Percentiles rank a stretch among this genome's conserved stretches.
These are phyloP conservation scores for Arthrobotrys pseudoclavata DNA, from an alignment of 2,329 filamentous ascomycete genomes.

Conservation along the genomic window DNA sequence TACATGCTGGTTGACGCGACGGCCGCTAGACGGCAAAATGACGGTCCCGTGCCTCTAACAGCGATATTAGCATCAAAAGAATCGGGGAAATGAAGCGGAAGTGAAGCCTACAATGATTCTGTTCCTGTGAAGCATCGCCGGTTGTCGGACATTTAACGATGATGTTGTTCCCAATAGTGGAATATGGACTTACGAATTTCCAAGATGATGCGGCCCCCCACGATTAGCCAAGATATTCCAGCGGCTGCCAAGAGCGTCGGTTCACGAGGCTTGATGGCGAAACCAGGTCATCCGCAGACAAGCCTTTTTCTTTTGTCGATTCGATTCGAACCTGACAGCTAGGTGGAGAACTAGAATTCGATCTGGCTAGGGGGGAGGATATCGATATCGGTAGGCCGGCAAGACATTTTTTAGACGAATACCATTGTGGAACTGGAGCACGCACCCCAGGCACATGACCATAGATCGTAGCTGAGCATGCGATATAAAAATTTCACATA, in stretches of 20 bases:
- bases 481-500: not conserved
- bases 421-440: conserved; percentile 14
- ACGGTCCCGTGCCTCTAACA: conserved; percentile 70
- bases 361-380: conserved; percentile 6
- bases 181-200: conserved; percentile 5
- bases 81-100: not conserved
- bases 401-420: conserved; percentile 15
- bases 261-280: conserved; percentile 33
- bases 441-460: conserved; percentile 14
- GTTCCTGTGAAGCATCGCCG: conserved; percentile 43
- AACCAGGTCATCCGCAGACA: conserved; percentile 29
- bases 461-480: not conserved
- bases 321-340: conserved; percentile 14
- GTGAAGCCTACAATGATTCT: conserved; percentile 51
- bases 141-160: conserved; percentile 32
- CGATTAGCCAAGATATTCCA: conserved; percentile 18
- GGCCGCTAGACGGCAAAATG: conserved; percentile 74
- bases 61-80: conserved; percentile 26
- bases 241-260: conserved; percentile 26
- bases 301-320: conserved; percentile 12
- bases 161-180: conserved; percentile 13
- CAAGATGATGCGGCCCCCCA: conserved; percentile 28
- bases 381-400: conserved; percentile 30
- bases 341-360: conserved; percentile 17
- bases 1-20: conserved; percentile 73